phyloP scores from a whole-genome alignment of 2,329 filamentous ascomycete species.

The Dothidotthia symphoricarpi region DNA sequence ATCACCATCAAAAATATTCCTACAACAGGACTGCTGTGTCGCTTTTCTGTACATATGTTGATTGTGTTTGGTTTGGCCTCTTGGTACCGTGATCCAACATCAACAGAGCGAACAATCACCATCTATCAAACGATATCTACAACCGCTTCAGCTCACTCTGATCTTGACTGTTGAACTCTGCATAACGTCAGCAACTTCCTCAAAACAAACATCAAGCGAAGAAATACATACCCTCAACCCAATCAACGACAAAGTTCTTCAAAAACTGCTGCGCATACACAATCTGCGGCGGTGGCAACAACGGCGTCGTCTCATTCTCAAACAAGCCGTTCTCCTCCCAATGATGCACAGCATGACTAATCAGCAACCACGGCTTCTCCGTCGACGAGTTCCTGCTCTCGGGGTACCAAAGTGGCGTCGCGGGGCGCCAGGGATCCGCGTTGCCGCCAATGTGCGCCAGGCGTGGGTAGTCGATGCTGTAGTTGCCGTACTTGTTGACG shows the following conservation, averaged over 20 bases:
- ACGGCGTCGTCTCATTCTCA: constrained; percentile 58
- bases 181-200: background rate
- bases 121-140: too few relatives aligned
- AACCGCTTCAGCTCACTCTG: constrained; percentile 8
- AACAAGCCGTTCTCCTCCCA: constrained; percentile 75
- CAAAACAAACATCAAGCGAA: background rate
- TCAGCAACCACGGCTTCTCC: constrained; percentile 70
- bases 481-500: constrained; percentile 76
- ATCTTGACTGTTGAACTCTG: constrained; percentile 12
- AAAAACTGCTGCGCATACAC: constrained; percentile 59
- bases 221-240: constrained; percentile 54
- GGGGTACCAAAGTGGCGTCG: constrained; percentile 67
- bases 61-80: too few relatives aligned
- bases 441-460: constrained; percentile 77
- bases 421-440: constrained; percentile 76
- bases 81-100: too few relatives aligned
- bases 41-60: too few relatives aligned
- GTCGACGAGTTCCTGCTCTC: constrained; percentile 58
- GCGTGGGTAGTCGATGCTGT: constrained; percentile 68
- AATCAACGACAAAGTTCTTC: constrained; percentile 62
- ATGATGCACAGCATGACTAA: constrained; percentile 73
- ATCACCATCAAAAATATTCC: background rate
- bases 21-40: too few relatives aligned
- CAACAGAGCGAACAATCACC: too few relatives aligned
- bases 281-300: constrained; percentile 60